Base-by-base conservation (phyloP, 2,329 filamentous ascomycete genomes). In the Arthrocladium fulminans region DNA sequence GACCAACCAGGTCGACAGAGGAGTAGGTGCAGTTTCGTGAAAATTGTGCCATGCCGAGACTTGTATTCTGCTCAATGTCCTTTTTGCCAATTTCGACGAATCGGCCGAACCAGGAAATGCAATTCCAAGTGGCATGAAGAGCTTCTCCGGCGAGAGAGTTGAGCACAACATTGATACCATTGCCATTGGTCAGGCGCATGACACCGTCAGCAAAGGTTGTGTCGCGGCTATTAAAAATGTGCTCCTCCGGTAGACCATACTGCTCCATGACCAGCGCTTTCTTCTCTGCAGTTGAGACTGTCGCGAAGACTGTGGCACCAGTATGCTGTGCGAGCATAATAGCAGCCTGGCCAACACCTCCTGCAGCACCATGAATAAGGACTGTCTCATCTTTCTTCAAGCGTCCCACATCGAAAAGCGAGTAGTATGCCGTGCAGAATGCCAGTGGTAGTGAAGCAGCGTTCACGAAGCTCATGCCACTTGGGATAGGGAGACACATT, bases 141-240 rank as follows among this genome's bases (percentile, higher is more conserved):
- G 49, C 40, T 10, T 56, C 56, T 3, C 58, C 58, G 1, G 53
- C 41, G 1, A 60, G 50, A 1, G 51, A 56, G 46, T 60, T 61
- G 12, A 61, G 44, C 2, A 66, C 56, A 1, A 65, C 35, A 50
- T 68, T 65, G 17, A 67, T 63, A 2, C 66, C 66, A 2, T 48
- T 32, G 3, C 60, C 60, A 9, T 56, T 48, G 0, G 65, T 67
- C 1, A 42, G 48, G 1, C 37, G 8, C 47, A 59, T 50, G 8
- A 66, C 35, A 3, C 51, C 55, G 0, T 45, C 15, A 1, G 39
- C 37, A 43, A 68, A 68, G 2, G 45, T 38, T 3, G 32, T 9
- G 41, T 56, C 47, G 12, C 59, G 55, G 1, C 57, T 62, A 10
- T 49, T 49, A 53, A 69, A 67, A 32, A 71, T 67, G 3, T 54